A percentile compares a stretch with the other conserved stretches of the same genome.
Evolutionary conservation across 345 rosid species (phyloP).

Genomic region (Syzygium oleosum): DNA sequence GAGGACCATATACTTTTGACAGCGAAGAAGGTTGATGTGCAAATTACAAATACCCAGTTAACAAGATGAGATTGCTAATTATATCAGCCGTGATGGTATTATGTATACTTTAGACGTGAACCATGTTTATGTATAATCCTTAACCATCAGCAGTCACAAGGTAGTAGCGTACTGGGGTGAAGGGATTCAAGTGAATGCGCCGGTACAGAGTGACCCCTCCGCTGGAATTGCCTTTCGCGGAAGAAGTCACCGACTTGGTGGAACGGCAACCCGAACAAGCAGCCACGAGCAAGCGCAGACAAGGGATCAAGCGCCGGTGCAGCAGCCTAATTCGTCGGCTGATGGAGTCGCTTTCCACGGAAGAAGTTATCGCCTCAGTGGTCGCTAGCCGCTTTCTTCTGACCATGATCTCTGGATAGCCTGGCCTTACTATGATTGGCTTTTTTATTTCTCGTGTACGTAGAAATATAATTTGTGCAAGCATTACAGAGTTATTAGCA

Average conservation of each 20-base stretch:
- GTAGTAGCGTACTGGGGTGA: slow-evolving; percentile 43
- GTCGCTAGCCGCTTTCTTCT: background rate
- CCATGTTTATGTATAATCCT: background rate
- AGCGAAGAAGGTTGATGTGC: background rate
- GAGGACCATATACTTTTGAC: background rate
- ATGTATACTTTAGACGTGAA: background rate
- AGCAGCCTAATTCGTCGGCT: background rate
- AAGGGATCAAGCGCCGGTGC: background rate
- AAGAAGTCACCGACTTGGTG: slow-evolving; percentile 32
- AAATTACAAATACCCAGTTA: background rate
- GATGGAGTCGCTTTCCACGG: slow-evolving; percentile 4
- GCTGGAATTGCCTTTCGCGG: slow-evolving; percentile 45
- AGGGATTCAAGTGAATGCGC: slow-evolving; percentile 40
- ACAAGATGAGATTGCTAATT: background rate
- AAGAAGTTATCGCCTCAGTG: slow-evolving; percentile 1
- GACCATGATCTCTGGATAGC: background rate
- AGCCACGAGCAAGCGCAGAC: background rate
- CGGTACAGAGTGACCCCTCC: slow-evolving; percentile 23
- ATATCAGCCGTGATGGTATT: background rate
- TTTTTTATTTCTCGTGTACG: background rate
- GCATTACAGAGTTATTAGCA: background rate
- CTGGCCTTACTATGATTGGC: background rate
- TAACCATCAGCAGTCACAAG: slow-evolving; percentile 29
- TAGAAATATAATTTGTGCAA: background rate
- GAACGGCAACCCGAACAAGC: background rate